phyloP scores from a whole-genome alignment of 306 rosid genomes.

The Fragaria ananassa region DNA sequence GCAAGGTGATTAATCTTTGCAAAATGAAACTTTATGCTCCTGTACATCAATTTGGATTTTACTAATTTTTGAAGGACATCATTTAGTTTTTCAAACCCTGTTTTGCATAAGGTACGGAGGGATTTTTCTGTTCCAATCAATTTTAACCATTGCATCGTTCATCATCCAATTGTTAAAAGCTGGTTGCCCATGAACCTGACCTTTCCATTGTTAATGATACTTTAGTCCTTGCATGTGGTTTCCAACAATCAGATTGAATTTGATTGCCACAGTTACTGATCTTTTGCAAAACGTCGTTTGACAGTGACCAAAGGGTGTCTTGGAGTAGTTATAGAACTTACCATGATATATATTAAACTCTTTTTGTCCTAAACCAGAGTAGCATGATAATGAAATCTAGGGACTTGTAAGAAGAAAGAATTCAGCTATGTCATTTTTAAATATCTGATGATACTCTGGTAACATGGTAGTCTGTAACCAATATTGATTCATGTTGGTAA shows the following conservation, averaged over 20 bases:
- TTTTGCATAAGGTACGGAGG: background rate
- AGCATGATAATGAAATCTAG: background rate
- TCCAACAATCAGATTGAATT: background rate
- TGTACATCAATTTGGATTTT: background rate
- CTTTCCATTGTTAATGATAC: background rate
- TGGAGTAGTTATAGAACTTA: background rate
- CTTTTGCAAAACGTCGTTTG: background rate
- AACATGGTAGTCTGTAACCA: background rate
- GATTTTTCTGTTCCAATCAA: background rate
- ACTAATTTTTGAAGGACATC: background rate
- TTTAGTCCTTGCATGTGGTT: background rate
- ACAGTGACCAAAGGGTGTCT: background rate
- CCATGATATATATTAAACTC: background rate
- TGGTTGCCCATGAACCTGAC: background rate
- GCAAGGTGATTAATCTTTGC: conserved; percentile 64
- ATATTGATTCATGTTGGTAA: conserved; percentile 16
- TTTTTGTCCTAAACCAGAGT: background rate
- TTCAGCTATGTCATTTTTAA: background rate
- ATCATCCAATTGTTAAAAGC: background rate
- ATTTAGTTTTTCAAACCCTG: background rate
- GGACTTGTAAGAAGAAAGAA: background rate
- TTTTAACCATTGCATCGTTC: background rate
- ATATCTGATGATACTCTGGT: background rate
- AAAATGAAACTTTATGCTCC: conserved; percentile 8
- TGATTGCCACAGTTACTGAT: background rate